Evolutionary conservation across 148 eudicot genomes (phyloP), one percentile per base, ranked within the genome.

Genomic region (Talinum fruticosum): DNA sequence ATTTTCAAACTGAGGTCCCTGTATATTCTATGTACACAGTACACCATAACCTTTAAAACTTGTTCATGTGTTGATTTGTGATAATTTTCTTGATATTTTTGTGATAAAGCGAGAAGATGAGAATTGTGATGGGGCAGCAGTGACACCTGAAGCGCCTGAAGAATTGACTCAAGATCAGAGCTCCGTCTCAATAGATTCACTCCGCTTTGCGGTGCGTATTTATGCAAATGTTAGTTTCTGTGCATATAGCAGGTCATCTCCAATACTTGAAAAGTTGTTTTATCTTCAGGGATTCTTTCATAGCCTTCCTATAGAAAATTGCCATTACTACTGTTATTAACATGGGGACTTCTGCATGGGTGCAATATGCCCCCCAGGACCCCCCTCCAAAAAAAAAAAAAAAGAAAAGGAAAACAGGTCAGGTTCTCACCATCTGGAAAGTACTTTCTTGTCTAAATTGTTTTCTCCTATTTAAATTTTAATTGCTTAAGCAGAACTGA

Each of bases 161-260:
- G 79, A 78, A 68, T 76, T 73, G 82, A 71, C 54, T 74, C 86
- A 83, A 87, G 73, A 71, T 69, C 87, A 77, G 65, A 75, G 75
- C 76, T 76, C 82, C 65, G 69, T 84, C 33, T 84, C 77, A 75
- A 78, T 76, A 59, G 84, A 79, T 76, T 77, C 80, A 81, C 93
- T 96, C 26, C 92, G 95, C n/a, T 96, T 96, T 74, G 92, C 92
- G 89, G 99, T 96, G 82, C 73, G 80, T 34, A 36, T 75, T 75
- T 72, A 38, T 69, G 65, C 78, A 28, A 68, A 57, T 28, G 8
- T 34, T 64, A 6, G 16, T 62, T 62, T 28, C 33, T 62, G 1
- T 8, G 32, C 32, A 24, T 62, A 62, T 62, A 62, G 66, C 18
- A 62, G 10, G 3, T 62, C 32, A 62, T 62, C 4, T 10, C 34